phyloP scores from a whole-genome alignment of 2,329 filamentous ascomycete genomes.

The Zarea fungicola region DNA sequence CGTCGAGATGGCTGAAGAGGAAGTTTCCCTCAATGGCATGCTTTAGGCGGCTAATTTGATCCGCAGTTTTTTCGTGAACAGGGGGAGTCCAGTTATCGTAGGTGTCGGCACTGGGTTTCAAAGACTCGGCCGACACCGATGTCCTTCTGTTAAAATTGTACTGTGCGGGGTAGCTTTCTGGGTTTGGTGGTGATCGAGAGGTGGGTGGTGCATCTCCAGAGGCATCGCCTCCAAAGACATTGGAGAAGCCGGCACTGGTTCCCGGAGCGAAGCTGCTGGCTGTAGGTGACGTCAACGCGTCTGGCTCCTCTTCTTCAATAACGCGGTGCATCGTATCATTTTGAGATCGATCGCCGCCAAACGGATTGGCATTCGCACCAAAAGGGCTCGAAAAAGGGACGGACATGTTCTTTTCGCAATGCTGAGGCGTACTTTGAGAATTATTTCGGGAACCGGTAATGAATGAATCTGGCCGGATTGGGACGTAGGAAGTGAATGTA shows the following conservation, averaged over 20 bases:
- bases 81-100: slow-evolving; percentile 90
- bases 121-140: slow-evolving; percentile 92
- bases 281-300: slow-evolving; percentile 70
- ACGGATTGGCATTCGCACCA: slow-evolving; percentile 65
- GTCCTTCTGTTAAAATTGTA: slow-evolving; percentile 92
- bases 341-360: slow-evolving; percentile 49
- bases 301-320: slow-evolving; percentile 80
- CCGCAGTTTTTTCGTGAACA: slow-evolving; percentile 72
- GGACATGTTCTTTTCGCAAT: slow-evolving; percentile 54
- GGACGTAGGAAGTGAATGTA: too few relatives aligned
- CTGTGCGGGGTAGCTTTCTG: slow-evolving; percentile 77
- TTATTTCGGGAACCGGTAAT: too few relatives aligned
- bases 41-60: slow-evolving; percentile 75
- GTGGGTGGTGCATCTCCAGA: slow-evolving; percentile 41
- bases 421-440: too few relatives aligned
- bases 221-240: slow-evolving; percentile 50
- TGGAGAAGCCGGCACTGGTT: slow-evolving; percentile 40
- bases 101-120: slow-evolving; percentile 79
- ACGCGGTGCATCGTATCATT: slow-evolving; percentile 43
- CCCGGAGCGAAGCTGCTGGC: slow-evolving; percentile 49
- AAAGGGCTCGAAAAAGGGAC: slow-evolving; percentile 72
- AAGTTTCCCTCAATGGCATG: slow-evolving; percentile 85
- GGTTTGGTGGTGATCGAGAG: slow-evolving; percentile 45
- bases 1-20: slow-evolving; percentile 88
- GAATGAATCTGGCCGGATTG: too few relatives aligned